A percentile compares a stretch with the other conserved stretches of the same genome.
These are phyloP conservation scores for Adansonia madagascariensis DNA, from an alignment of 441 rosid genomes.

Conservation along the genomic window DNA sequence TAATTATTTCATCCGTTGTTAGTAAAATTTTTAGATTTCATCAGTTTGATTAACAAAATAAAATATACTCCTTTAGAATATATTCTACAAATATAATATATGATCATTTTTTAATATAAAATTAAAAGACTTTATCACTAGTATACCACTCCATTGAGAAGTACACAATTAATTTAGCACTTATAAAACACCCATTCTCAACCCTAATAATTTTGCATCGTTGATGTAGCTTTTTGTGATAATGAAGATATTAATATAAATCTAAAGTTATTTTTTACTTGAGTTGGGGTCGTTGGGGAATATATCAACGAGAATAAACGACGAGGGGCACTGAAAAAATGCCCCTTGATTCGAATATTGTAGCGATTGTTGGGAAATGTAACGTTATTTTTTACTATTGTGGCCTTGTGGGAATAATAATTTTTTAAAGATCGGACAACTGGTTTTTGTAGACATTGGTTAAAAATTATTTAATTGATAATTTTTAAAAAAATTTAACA, in stretches of 20 bases:
- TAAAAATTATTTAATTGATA: no score
- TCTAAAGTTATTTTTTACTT: background rate
- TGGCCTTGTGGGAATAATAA: background rate
- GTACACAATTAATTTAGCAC: background rate
- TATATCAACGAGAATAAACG: background rate
- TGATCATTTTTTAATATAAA: no score
- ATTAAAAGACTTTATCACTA: no score
- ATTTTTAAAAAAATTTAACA: no score
- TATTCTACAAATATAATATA: no score
- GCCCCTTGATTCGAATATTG: background rate
- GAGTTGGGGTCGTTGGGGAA: background rate
- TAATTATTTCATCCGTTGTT: background rate
- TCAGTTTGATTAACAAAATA: no score
- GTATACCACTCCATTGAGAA: background rate
- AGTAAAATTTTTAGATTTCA: background rate
- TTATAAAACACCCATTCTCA: background rate
- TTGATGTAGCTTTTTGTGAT: no score
- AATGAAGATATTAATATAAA: background rate
- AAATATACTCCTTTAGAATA: no score
- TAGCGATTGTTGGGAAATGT: background rate
- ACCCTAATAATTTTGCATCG: background rate
- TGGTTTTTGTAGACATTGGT: no score
- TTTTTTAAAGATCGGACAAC: background rate
- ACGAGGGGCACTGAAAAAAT: background rate
- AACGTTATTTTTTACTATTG: background rate